These are phyloP conservation scores for Vigna nakashimae DNA, from an alignment of 306 rosid species.

Conservation along the genomic window DNA sequence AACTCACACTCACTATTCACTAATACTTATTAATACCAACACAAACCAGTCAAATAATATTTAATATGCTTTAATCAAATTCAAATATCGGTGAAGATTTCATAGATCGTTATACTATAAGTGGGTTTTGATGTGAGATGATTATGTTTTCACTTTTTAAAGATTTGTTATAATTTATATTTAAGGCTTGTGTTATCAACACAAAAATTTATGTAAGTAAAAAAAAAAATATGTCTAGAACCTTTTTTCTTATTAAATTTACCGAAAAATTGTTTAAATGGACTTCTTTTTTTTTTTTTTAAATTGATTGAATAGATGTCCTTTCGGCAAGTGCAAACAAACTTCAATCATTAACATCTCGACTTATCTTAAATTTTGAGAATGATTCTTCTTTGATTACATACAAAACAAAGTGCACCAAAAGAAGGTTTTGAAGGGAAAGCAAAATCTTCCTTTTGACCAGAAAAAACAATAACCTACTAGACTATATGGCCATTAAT, in stretches of 20 bases:
- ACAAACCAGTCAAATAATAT: constrained; percentile 35
- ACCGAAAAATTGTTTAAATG: too few species aligned
- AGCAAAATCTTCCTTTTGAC: constrained; percentile 54
- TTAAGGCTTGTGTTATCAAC: too few species aligned
- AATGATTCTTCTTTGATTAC: constrained; percentile 51
- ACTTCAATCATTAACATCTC: constrained; percentile 45
- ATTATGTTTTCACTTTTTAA: constrained; percentile 19
- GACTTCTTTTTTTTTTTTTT: too few species aligned
- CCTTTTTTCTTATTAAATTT: too few species aligned
- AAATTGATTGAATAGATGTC: background rate
- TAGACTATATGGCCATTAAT: background rate
- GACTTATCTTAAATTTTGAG: constrained; percentile 40
- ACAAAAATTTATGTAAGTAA: too few species aligned
- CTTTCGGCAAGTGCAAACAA: constrained; percentile 52
- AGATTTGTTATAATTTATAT: background rate
- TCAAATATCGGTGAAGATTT: constrained; percentile 43
- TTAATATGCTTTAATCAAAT: constrained; percentile 21
- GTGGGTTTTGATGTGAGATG: constrained; percentile 34
- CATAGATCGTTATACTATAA: constrained; percentile 10
- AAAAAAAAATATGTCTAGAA: too few species aligned
- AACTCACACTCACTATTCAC: background rate
- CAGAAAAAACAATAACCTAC: constrained; percentile 19
- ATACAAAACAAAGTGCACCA: constrained; percentile 41
- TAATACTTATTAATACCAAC: constrained; percentile 3
- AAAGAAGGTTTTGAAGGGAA: constrained; percentile 43